A percentile compares a stretch with the other conserved stretches of the same genome.
These are phyloP conservation scores for Boletus smithii DNA, from an alignment of 1,284 basidiomycete genomes.

Conservation along the genomic window DNA sequence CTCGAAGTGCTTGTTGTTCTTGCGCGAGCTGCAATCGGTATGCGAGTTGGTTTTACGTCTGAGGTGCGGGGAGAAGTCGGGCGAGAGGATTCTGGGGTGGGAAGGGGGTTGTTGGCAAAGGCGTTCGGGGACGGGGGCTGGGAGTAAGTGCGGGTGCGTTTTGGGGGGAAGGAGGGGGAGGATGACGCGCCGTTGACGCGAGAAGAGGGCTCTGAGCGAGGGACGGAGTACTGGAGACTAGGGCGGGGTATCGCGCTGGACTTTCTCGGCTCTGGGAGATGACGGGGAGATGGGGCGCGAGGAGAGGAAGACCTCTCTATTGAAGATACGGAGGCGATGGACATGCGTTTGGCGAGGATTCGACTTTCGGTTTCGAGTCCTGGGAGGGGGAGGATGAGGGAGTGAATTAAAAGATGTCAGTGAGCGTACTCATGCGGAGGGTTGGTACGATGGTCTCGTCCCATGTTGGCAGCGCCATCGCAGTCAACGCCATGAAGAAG, in stretches of 20 bases:
- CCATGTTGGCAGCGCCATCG: conserved; percentile 31
- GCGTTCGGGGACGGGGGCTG: conserved; percentile 38
- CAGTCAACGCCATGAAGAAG: conserved; percentile 26
- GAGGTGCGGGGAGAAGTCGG: conserved; percentile 40
- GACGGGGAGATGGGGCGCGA: conserved; percentile 16
- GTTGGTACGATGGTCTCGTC: conserved; percentile 35
- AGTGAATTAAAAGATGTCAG: no score
- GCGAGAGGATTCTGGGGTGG: conserved; percentile 35
- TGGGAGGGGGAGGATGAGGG: conserved; percentile 26
- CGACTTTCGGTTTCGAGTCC: conserved; percentile 73
- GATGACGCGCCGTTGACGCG: conserved; percentile 25
- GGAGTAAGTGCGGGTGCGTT: conserved; percentile 56
- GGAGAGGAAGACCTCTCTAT: conserved; percentile 31
- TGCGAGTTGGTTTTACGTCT: conserved; percentile 45
- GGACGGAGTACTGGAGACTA: conserved; percentile 38
- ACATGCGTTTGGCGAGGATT: conserved; percentile 67
- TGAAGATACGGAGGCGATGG: conserved; percentile 62
- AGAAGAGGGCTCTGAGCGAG: conserved; percentile 17
- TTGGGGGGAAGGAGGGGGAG: conserved; percentile 20
- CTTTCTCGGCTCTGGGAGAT: conserved; percentile 28
- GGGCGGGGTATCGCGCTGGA: conserved; percentile 50
- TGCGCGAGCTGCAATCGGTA: conserved; percentile 44
- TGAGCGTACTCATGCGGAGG: conserved; percentile 28
- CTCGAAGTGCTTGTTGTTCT: conserved; percentile 46
- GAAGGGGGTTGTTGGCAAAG: conserved; percentile 31